Percentiles rank a stretch among this genome's conserved stretches.
These are phyloP conservation scores for Hypoxylon sp. DNA, from an alignment of 2,329 filamentous ascomycete genomes.

Conservation along the genomic window DNA sequence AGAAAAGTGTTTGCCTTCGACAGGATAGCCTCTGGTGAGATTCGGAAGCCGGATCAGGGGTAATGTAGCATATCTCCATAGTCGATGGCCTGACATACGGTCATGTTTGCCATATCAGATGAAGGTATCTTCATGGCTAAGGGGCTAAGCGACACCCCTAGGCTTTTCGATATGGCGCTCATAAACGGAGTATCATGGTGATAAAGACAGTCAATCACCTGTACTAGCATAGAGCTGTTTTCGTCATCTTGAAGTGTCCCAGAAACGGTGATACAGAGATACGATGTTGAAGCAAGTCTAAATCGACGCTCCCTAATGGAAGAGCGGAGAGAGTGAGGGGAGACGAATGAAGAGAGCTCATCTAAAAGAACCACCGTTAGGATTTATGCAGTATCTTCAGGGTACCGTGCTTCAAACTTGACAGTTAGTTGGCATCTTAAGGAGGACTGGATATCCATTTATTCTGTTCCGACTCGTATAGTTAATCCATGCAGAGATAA, in stretches of 20 bases:
- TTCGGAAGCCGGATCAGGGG: background rate
- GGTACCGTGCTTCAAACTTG: background rate
- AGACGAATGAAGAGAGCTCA: background rate
- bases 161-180: background rate
- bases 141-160: background rate
- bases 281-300: background rate
- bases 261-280: background rate
- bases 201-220: background rate
- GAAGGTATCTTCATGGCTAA: background rate
- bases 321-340: background rate
- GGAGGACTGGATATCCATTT: background rate
- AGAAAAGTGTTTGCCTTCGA: background rate
- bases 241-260: background rate
- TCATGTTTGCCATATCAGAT: background rate
- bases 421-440: background rate
- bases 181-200: background rate
- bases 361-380: background rate
- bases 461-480: slow-evolving; percentile 4
- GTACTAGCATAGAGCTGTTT: background rate
- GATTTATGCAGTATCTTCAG: background rate
- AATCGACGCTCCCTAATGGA: background rate
- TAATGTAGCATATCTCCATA: background rate
- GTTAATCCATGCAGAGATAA: background rate
- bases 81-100: background rate
- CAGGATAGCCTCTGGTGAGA: background rate